A percentile compares a stretch with the other conserved stretches of the same genome.
phyloP scores from a whole-genome alignment of 805 yeast genomes.

The Kodamaea lidongshanica region DNA sequence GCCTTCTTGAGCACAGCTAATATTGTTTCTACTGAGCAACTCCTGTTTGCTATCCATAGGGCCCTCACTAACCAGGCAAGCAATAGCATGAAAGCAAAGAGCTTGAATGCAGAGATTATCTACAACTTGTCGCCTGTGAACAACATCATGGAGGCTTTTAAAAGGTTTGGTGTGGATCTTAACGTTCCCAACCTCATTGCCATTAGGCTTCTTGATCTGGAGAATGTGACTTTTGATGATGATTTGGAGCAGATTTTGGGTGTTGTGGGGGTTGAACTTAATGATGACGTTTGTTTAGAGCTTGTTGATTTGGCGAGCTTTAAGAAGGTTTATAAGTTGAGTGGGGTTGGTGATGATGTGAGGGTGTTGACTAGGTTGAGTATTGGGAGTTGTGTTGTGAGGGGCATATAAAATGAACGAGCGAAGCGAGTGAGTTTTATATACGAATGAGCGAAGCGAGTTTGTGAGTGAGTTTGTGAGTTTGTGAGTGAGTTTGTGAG shows the following conservation, averaged over 20 bases:
- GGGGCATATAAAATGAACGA: slow-evolving; percentile 30
- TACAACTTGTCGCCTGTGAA: slow-evolving; percentile 64
- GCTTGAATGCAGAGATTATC: slow-evolving; percentile 66
- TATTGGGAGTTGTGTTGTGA: slow-evolving; percentile 42
- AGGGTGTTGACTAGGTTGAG: slow-evolving; percentile 40
- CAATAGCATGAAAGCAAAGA: slow-evolving; percentile 52
- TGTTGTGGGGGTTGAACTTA: slow-evolving; percentile 9
- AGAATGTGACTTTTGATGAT: background rate
- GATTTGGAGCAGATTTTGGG: slow-evolving; percentile 22
- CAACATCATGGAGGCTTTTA: slow-evolving; percentile 66
- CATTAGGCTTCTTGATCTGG: slow-evolving; percentile 38
- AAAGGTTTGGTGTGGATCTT: slow-evolving; percentile 61
- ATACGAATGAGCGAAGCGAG: too few species aligned
- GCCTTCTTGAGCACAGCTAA: slow-evolving; percentile 60
- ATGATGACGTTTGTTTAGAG: slow-evolving; percentile 19
- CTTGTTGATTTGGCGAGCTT: slow-evolving; percentile 23
- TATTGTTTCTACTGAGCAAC: slow-evolving; percentile 55
- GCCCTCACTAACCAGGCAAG: slow-evolving; percentile 47
- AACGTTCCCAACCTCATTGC: slow-evolving; percentile 42
- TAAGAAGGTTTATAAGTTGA: slow-evolving; percentile 33
- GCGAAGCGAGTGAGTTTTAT: too few species aligned
- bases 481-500: too few species aligned
- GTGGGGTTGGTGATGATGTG: slow-evolving; percentile 22
- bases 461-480: too few species aligned
- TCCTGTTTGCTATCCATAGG: slow-evolving; percentile 54